A percentile compares a stretch with the other conserved stretches of the same genome.
Evolutionary conservation across 129 eudicot genomes (phyloP).

Genomic region (Silybum marianum): DNA sequence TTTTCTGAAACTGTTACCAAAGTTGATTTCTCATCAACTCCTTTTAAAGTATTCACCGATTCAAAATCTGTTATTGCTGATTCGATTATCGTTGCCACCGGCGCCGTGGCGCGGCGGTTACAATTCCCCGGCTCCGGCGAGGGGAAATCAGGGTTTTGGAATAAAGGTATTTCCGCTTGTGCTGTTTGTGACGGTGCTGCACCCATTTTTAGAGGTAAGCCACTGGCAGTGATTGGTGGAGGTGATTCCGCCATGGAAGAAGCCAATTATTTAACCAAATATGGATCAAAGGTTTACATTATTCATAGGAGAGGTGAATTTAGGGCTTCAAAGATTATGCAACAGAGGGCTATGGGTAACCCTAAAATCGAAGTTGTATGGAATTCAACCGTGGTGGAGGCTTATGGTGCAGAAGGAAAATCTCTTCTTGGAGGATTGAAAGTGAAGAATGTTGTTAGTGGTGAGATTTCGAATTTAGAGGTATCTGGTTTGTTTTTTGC

Average conservation of each 20-base stretch:
- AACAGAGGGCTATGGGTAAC: conserved; percentile 64
- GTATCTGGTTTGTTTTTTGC: conserved; percentile 93
- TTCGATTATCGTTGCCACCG: conserved; percentile 74
- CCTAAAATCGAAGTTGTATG: conserved; percentile 85
- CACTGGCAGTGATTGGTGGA: conserved; percentile 90
- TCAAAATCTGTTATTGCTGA: conserved; percentile 64
- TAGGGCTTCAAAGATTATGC: conserved; percentile 96
- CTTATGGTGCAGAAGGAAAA: conserved; percentile 71
- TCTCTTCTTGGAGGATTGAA: conserved; percentile 68
- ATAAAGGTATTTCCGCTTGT: conserved; percentile 88
- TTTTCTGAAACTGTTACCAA: conserved; percentile 71
- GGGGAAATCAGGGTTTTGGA: conserved; percentile 70
- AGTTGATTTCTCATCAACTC: conserved; percentile 67
- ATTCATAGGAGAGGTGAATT: conserved; percentile 81
- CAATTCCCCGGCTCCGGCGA: conserved; percentile 67
- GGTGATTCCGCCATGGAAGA: conserved; percentile 99
- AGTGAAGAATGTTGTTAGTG: conserved; percentile 75
- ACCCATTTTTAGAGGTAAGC: conserved; percentile 69
- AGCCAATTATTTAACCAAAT: conserved; percentile 77
- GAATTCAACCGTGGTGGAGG: conserved; percentile 83
- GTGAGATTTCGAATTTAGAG: conserved; percentile 66
- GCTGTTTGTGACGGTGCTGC: conserved; percentile 98
- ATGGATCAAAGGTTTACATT: conserved; percentile 86
- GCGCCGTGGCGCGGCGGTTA: conserved; percentile 78
- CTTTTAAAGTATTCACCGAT: conserved; percentile 61